Percentiles rank a stretch among this genome's conserved stretches.
phyloP scores from a whole-genome alignment of 1,284 basidiomycete species.

The Papiliotrema fonsecae region DNA sequence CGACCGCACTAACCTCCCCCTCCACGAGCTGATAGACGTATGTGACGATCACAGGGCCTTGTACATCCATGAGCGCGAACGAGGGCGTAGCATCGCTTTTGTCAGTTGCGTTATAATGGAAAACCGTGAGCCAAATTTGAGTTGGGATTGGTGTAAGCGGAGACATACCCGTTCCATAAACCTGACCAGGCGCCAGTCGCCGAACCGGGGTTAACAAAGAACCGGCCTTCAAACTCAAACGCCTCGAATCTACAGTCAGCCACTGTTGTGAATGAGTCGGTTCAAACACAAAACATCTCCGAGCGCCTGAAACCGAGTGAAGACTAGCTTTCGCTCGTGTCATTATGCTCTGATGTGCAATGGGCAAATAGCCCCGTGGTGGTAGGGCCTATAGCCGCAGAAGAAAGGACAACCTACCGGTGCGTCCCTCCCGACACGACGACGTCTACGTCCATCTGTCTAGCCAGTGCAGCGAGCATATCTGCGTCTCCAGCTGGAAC shows the following conservation, averaged over 20 bases:
- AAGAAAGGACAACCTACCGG: constrained; percentile 53
- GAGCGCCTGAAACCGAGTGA: background rate
- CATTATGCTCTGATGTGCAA: too few relatives aligned
- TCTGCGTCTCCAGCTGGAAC: constrained; percentile 89
- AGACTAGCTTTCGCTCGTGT: too few relatives aligned
- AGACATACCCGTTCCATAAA: constrained; percentile 60
- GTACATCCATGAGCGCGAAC: constrained; percentile 91
- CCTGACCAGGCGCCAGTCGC: constrained; percentile 93
- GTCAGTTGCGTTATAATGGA: too few relatives aligned
- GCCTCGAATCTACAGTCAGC: constrained; percentile 72
- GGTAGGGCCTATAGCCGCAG: background rate
- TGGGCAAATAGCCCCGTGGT: too few relatives aligned
- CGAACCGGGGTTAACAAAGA: constrained; percentile 95
- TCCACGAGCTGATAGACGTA: constrained; percentile 94
- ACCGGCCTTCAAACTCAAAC: constrained; percentile 81
- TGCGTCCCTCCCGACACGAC: constrained; percentile 91
- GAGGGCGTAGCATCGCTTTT: constrained; percentile 65
- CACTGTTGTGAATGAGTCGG: background rate
- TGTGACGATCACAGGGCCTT: constrained; percentile 88
- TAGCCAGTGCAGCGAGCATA: constrained; percentile 76
- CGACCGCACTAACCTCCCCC: constrained; percentile 65
- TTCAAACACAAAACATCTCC: background rate
- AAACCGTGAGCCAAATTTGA: background rate
- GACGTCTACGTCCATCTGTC: constrained; percentile 97
- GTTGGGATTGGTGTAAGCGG: background rate